phyloP scores from a whole-genome alignment of 164 flowering plant species.

The Saururus chinensis region DNA sequence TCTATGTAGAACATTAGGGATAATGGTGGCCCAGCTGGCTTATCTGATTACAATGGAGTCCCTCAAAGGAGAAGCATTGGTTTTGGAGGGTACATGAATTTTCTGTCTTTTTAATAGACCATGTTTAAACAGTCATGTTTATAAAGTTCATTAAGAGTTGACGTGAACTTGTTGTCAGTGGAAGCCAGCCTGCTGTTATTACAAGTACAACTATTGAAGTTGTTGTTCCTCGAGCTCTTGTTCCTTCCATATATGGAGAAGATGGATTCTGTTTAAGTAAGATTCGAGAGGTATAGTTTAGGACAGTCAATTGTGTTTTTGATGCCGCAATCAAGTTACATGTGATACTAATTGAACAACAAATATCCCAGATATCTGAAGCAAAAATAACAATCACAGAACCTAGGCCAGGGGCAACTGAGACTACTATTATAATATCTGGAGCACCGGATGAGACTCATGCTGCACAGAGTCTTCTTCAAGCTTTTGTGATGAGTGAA shows the following conservation, averaged over 20 bases:
- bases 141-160: neutral
- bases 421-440: conserved; percentile 71
- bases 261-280: conserved; percentile 71
- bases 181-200: conserved; percentile 57
- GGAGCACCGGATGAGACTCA: conserved; percentile 94
- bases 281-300: conserved; percentile 54
- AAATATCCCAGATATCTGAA: conserved; percentile 71
- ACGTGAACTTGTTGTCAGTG: conserved; percentile 23
- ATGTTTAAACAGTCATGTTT: neutral
- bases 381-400: conserved; percentile 73
- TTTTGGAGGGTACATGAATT: conserved; percentile 55
- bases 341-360: neutral
- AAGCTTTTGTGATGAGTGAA: conserved; percentile 89
- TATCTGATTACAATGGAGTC: conserved; percentile 45
- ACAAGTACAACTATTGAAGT: conserved; percentile 91
- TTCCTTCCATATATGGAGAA: conserved; percentile 82
- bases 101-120: neutral
- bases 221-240: conserved; percentile 71
- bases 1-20: conserved; percentile 43
- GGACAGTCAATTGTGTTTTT: neutral
- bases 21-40: conserved; percentile 45
- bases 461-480: conserved; percentile 98
- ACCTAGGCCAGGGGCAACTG: conserved; percentile 71
- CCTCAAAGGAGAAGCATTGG: conserved; percentile 56
- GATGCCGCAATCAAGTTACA: neutral